phyloP scores from a whole-genome alignment of 2,329 filamentous ascomycete species.

The Aspergillus versicolor region DNA sequence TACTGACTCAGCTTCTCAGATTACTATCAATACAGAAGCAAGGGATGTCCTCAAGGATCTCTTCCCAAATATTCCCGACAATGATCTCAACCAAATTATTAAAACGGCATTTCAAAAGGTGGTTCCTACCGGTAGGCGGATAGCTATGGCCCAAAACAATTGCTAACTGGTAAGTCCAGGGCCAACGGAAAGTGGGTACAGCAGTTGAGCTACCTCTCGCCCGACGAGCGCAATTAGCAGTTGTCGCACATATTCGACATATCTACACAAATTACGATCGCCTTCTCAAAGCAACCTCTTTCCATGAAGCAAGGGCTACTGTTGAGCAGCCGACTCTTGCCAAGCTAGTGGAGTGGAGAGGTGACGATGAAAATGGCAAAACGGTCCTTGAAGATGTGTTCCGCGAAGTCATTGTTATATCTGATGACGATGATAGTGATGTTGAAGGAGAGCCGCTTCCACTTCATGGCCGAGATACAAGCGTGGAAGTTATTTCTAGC shows the following conservation, averaged over 20 bases:
- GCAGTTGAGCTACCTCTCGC: conserved; percentile 54
- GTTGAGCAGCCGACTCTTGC: conserved; percentile 57
- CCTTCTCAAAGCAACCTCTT: conserved; percentile 53
- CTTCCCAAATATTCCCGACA: conserved; percentile 62
- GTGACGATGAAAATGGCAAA: conserved; percentile 55
- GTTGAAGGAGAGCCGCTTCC: conserved; percentile 33
- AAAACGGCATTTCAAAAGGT: conserved; percentile 61
- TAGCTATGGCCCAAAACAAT: conserved; percentile 6
- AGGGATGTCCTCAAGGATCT: conserved; percentile 60
- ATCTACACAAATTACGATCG: conserved; percentile 63
- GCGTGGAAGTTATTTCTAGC: conserved; percentile 45
- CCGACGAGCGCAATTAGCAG: conserved; percentile 60
- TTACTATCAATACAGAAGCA: conserved; percentile 57
- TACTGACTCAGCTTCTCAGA: conserved; percentile 35
- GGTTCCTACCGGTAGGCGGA: conserved; percentile 13
- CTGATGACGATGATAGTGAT: conserved; percentile 58
- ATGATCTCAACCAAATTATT: conserved; percentile 58
- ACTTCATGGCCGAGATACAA: conserved; percentile 34
- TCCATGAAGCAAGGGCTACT: conserved; percentile 53
- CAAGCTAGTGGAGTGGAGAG: conserved; percentile 62
- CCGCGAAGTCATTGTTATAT: conserved; percentile 63
- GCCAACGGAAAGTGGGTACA: conserved; percentile 58
- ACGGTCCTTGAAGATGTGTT: conserved; percentile 61
- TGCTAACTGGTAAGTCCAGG: conserved; percentile 38
- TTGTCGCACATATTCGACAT: conserved; percentile 63